Conservation (phyloP, 169 alveolate genomes). For the Eimeria maxima region DNA sequence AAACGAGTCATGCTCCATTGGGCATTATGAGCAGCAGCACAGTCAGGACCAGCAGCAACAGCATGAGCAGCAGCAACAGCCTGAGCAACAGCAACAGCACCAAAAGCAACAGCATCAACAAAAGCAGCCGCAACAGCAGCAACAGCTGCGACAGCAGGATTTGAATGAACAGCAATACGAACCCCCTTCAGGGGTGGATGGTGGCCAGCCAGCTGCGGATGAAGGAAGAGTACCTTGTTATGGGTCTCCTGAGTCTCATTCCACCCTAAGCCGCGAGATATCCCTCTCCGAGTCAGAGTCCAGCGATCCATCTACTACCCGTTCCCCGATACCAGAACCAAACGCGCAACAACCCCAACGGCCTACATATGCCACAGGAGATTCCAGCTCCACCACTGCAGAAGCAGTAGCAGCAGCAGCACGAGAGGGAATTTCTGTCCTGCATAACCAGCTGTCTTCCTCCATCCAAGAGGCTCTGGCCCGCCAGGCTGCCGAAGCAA, state of each 20-base stretch:
- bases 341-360: neutral
- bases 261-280: constrained; percentile 49
- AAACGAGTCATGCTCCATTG: neutral
- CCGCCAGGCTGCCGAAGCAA: no score
- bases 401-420: neutral
- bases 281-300: constrained; percentile 22
- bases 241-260: constrained; percentile 42
- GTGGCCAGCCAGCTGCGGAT: neutral
- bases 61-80: neutral
- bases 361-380: neutral
- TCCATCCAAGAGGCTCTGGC: no score
- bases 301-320: neutral
- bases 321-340: neutral
- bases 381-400: neutral
- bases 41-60: neutral
- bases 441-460: neutral
- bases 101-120: neutral
- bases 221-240: neutral
- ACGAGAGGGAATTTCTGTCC: neutral
- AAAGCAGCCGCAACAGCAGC: neutral
- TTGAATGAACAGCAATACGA: neutral
- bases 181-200: neutral
- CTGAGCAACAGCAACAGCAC: neutral
- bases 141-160: neutral
- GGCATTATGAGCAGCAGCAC: no score